Base-by-base conservation (phyloP, 2,329 filamentous ascomycete species). In the Apiospora hydei region DNA sequence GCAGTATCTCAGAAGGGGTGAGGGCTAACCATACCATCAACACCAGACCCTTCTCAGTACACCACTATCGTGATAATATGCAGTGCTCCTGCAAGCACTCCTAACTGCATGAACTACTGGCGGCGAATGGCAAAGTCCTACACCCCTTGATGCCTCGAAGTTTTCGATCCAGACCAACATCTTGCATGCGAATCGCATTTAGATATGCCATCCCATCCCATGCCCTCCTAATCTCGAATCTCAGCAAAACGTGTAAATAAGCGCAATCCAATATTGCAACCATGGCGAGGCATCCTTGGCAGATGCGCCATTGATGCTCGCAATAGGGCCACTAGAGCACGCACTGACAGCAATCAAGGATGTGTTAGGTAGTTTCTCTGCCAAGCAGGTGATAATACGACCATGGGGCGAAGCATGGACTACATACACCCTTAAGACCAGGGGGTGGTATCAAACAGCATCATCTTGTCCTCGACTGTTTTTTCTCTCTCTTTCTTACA, bases 301-400 rank as follows among this genome's bases (percentile, higher is more conserved):
- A 6, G 18, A 64, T 64, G 34, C 57, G 57, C 34, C 34, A n/a
- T 64, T 64, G 57, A 64, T 10, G 57, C 57, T 64, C 30, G 57
- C 18, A 64, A n/a, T 38, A 64, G 34, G 57, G 21, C 21, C 34
- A 64, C 34, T 64, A 64, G 34, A 64, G 57, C 34, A 64, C 57
- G 57, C 57, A 64, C 57, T 64, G 57, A 64, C 57, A 64, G 34
- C 57, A 41, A 64, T 64, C 57, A 64, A 64, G 34, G 57, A 64
- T 64, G 11, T 61, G 26, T 13, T 49, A 34, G 53, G 11, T 44
- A 11, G 43, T 44, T 38, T 30, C 53, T 30, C 53, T 61, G 30
- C 18, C 14, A 21, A 64, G 34, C 38, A 30, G 30, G 21, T 10
- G 34, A 41, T 24, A 11, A 38, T 64, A 64, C 57, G 6, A 64